Base-by-base conservation (phyloP, 2,329 filamentous ascomycete species). In the Aotearoamyces nothofagi region DNA sequence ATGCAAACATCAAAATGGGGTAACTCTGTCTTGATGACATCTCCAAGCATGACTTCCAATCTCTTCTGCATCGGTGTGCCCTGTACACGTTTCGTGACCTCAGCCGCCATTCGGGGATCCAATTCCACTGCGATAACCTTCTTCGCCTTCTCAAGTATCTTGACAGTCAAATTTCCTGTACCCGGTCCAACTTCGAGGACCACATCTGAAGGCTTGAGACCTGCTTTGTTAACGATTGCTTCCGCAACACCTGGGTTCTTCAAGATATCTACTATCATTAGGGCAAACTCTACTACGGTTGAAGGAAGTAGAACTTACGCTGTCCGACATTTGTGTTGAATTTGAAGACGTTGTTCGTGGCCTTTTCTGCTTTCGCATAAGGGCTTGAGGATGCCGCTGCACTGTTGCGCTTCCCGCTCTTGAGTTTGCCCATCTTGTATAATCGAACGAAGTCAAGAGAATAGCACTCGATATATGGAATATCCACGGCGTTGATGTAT, bases 81-180 rank as follows among this genome's bases (percentile, higher is more conserved):
- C 54, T 94, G 86, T 6, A 96, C 86, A 45, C 87, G 78, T 57
- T 92, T 86, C 25, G 82, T 90, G 38, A 94, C 69, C 57, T 96
- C 90, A 34, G 87, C 87, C 9, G 83, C 84, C 90, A 96, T 96
- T 47, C 90, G 69, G 12, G 90, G 86, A 56, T 98, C 90, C 52
- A 94, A 67, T 59, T 98, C 90, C 28, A 94, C 81, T 4, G 81
- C 80, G 28, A 86, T 80, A 26, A 64, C 58, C 36, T 80, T 81
- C 53, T 84, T 86, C 13, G 82, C 83, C 38, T 82, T 78, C 45
- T 90, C 81, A 15, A 96, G 60, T 35, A 96, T 94, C 34, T 82
- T 69, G 15, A 90, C 78, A 1, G 87, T 96, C 42, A 96, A 54
- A 52, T 90, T 92, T 38, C 84, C 83, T 1, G 81, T 87, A 46